Base-by-base conservation (phyloP, 2,329 filamentous ascomycete genomes). In the Teratosphaeria destructans region DNA sequence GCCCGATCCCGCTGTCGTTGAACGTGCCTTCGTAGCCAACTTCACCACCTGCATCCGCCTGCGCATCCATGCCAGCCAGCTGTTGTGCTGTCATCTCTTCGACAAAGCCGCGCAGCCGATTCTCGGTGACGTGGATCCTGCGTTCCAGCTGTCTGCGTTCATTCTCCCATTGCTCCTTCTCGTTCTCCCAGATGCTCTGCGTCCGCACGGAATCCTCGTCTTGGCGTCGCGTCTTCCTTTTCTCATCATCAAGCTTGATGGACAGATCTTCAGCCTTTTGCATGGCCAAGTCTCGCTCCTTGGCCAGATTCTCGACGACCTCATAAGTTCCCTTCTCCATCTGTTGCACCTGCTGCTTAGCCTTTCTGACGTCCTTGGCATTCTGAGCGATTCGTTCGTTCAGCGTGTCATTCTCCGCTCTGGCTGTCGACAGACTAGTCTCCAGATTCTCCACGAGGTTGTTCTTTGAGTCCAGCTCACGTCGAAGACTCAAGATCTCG, bases 381-480 rank as follows among this genome's bases (percentile, higher is more conserved):
- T 82, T 85, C 16, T 80, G 80, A 1, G 84, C 76, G 1, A 91
- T 70, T 49, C 81, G 84, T 26, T 81, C 79, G 61, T 85, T 82
- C 8, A 95, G 75, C 0, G 81, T 74, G 61, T 95, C 91, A 64
- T 89, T 87, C 63, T 97, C 91, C 60, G 83, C 82, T 59, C 85
- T 85, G 0, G 85, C 81, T 1, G 82, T 77, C 62, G 95, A 85
- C 37, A 99, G 77, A 29, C 81, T 85, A 1, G 81, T 78, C 74
- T 99, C 94, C 16, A 99, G 79, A 57, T 83, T 85, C 71, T 96
- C 92, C 58, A 99, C 96, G 57, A 90, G 82, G 67, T 85, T 89
- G 53, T 87, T 83, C 75, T 96, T 96, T 52, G 89, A 90, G 70
- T 99, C 94, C 63, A 97, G 84, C 64, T 99, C 94, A 60, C 94